Percentiles rank a stretch among this genome's conserved stretches.
Conservation (phyloP, 148 eudicot genomes). For the Chenopodium berlandieri region DNA sequence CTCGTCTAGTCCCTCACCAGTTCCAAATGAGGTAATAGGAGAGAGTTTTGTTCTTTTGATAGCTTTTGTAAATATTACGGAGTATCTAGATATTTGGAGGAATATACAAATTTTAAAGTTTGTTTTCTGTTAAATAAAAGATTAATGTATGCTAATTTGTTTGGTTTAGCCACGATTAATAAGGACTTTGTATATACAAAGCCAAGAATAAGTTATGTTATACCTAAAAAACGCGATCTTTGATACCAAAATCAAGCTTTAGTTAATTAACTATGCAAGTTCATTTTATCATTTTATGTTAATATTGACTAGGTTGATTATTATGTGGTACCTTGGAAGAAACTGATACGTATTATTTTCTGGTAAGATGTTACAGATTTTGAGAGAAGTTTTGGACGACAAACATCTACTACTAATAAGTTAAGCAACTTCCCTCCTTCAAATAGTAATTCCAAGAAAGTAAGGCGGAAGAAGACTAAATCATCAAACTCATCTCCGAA, state of each 20-base stretch:
- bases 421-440: slow-evolving; percentile 39
- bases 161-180: too few species aligned
- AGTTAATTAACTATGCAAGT: neutral
- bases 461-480: slow-evolving; percentile 50
- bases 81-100: too few species aligned
- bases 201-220: neutral
- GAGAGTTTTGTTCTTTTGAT: too few species aligned
- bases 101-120: too few species aligned
- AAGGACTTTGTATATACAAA: too few species aligned
- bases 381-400: slow-evolving; percentile 39
- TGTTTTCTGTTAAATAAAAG: too few species aligned
- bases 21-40: too few species aligned
- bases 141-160: too few species aligned
- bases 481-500: slow-evolving; percentile 50
- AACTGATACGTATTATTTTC: neutral
- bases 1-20: too few species aligned
- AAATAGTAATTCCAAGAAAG: slow-evolving; percentile 49
- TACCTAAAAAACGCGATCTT: neutral
- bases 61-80: too few species aligned
- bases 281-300: neutral
- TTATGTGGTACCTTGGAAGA: neutral
- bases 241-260: neutral
- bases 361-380: slow-evolving; percentile 39
- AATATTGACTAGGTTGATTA: neutral
- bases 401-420: slow-evolving; percentile 35